A percentile compares a stretch with the other conserved stretches of the same genome.
phyloP scores from a whole-genome alignment of 2,329 filamentous ascomycete species.

The Trichoderma aggressivum region DNA sequence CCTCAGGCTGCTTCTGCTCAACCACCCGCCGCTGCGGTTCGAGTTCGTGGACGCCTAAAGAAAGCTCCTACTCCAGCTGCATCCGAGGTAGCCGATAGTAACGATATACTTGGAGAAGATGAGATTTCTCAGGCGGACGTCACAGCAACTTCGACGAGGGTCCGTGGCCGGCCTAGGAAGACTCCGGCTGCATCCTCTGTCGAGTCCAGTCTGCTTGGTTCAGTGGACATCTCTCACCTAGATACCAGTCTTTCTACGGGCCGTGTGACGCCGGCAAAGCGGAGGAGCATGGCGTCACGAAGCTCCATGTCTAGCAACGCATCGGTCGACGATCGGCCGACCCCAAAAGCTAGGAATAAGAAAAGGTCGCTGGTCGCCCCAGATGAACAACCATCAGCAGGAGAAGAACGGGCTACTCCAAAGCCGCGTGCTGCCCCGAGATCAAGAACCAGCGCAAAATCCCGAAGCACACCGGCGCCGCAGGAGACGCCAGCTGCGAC shows the following conservation, averaged over 20 bases:
- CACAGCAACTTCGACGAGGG: neutral
- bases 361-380: neutral
- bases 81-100: constrained; percentile 19
- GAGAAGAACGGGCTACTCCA: constrained; percentile 4
- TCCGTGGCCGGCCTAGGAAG: constrained; percentile 10
- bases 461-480: neutral
- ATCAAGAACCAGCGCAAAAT: neutral
- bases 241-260: constrained; percentile 35
- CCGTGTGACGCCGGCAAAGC: constrained; percentile 57
- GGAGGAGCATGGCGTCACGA: constrained; percentile 55
- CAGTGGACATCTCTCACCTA: constrained; percentile 33
- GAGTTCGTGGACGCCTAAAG: constrained; percentile 39
- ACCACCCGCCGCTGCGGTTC: constrained; percentile 47
- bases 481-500: neutral
- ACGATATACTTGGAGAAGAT: constrained; percentile 18
- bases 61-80: constrained; percentile 39
- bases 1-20: constrained; percentile 23
- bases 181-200: neutral
- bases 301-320: constrained; percentile 33
- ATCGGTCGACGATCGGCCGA: neutral
- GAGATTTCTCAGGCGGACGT: constrained; percentile 16
- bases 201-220: constrained; percentile 37
- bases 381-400: neutral
- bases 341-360: neutral
- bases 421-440: neutral